phyloP scores from a whole-genome alignment of 1,284 basidiomycete species.

The Ceratobasidium sp. region DNA sequence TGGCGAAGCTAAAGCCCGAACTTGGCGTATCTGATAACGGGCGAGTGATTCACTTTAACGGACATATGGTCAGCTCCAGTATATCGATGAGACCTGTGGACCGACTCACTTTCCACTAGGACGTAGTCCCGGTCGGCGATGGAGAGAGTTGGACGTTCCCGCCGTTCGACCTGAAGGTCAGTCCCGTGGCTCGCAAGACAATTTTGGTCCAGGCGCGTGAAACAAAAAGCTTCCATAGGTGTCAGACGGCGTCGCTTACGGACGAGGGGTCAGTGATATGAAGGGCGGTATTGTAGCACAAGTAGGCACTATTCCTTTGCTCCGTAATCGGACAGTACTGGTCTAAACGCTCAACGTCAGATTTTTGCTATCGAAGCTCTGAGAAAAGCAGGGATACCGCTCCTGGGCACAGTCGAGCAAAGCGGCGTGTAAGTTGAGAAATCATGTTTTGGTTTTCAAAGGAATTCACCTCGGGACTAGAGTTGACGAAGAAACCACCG shows the following conservation, averaged over 20 bases:
- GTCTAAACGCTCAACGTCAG: neutral
- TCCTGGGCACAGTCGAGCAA: conserved; percentile 38
- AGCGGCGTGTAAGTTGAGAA: conserved; percentile 11
- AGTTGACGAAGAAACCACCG: conserved; percentile 48
- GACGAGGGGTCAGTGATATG: conserved; percentile 48
- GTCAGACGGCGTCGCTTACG: conserved; percentile 37
- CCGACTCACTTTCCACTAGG: neutral
- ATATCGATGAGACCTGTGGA: neutral
- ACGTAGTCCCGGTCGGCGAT: conserved; percentile 47
- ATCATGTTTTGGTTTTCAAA: neutral
- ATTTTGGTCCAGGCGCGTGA: neutral
- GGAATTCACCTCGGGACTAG: conserved; percentile 7
- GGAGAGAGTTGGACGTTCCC: conserved; percentile 34
- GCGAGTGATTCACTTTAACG: conserved; percentile 43
- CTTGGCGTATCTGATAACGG: conserved; percentile 8
- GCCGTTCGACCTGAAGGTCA: conserved; percentile 42
- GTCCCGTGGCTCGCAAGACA: neutral
- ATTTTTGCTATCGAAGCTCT: conserved; percentile 46
- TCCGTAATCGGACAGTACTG: too few relatives aligned
- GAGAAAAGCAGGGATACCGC: conserved; percentile 41
- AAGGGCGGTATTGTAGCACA: conserved; percentile 49
- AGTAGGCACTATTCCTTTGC: neutral
- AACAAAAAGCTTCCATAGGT: neutral
- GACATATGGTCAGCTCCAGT: conserved; percentile 8
- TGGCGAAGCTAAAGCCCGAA: conserved; percentile 35